Base-by-base conservation (phyloP, 1,284 basidiomycete genomes). In the Trichosporon sp. region DNA sequence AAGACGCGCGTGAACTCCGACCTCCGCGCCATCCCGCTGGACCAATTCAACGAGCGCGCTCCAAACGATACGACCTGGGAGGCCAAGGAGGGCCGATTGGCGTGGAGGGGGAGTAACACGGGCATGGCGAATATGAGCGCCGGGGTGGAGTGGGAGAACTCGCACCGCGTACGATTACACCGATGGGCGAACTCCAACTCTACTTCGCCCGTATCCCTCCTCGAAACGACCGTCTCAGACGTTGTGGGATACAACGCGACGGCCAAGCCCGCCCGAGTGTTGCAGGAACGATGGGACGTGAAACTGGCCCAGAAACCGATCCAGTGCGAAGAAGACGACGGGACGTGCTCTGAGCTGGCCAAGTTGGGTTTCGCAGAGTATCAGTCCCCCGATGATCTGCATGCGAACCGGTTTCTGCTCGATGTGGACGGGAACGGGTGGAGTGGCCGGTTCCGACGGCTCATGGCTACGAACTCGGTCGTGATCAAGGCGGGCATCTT, bases 401-500 rank as follows among this genome's bases (percentile, higher is more conserved):
- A 38, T 12, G n/a, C 19, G 37, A 66, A 70, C 69, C 70, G 73
- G 68, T 73, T 77, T 63, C 68, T 74, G 19, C 70, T 79, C 43
- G 79, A 78, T 69, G 78, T 84, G 19, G 84, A 85, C 72, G 85
- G 86, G 0, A 86, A 86, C 74, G 84, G 83, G 1, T 85, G 84
- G 84, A 82, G 79, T 70, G 81, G 80, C 5, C 79, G 81, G 26
- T 82, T 83, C 74, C 71, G 78, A 10, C 71, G 77, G 4, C 75
- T 87, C 35, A 84, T 86, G 83, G 79, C 79, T 40, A 85, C 84
- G 43, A 85, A 85, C 68, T 83, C 83, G 11, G 75, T 85, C 12
- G 83, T 86, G n/a, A 79, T 87, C 77, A 87, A 87, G 70, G 77
- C 80, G n/a, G 82, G 80, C 14, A 79, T 85, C 64, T 83, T 84